Evolutionary conservation across 768 basidiomycete genomes (phyloP), one percentile per base, ranked within the genome.

Genomic region (Aureoboletus auriporus): DNA sequence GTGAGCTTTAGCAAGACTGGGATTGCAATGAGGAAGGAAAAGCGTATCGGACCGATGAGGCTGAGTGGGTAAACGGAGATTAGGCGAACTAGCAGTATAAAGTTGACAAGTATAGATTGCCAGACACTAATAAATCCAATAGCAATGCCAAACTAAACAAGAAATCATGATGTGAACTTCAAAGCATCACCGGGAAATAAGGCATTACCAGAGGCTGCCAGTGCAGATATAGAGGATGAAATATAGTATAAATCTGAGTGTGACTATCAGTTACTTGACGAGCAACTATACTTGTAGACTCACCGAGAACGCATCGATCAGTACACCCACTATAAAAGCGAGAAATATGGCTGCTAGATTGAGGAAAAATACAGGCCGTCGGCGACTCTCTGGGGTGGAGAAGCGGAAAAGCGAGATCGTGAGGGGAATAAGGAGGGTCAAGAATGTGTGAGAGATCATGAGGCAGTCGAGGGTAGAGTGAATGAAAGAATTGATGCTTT

Each of bases 41-140:
- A 63, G 2, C 41, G 51, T 8, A 27, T 16, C 1, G 10, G 7
- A 4, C 51, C 47, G 12, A 55, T 5, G 1, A 49, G 50, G 5
- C n/a, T 28, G 8, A 14, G 42, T 13, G 64, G 63, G 38, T 64
- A 54, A 10, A 66, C 51, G n/a, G 53, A 44, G 29, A 53, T 28
- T 4, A 65, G 50, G 35, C 63, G 62, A 39, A 61, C 16, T 12
- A 65, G 53, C 17, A 65, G 47, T 14, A 57, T 64, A 28, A 52
- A 30, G 35, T 64, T 62, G 31, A 66, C 53, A 3, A 61, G n/a
- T 10, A 64, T 58, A 11, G 55, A 53, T 49, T 65, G 53, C 35
- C 57, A 52, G 23, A 57, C 52, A 13, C 55, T 52, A 17, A 67
- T 28, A 5, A 58, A 46, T 28, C 59, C 60, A 16, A 66, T 47